These are phyloP conservation scores for Phaeosphaeria sp. DNA, from an alignment of 2,329 filamentous ascomycete species.

Conservation along the genomic window DNA sequence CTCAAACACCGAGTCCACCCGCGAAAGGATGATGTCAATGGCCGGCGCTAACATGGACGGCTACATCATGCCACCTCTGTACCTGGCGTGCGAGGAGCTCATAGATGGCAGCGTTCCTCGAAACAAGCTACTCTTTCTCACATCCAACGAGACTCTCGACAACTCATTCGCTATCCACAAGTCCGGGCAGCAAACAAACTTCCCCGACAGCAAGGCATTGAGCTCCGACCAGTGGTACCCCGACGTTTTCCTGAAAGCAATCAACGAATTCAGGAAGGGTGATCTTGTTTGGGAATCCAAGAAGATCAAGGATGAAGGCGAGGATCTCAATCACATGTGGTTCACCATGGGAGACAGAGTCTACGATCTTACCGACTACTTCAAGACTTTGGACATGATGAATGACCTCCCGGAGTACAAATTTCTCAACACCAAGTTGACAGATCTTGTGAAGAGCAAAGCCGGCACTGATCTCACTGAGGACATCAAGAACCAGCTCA, in stretches of 20 bases:
- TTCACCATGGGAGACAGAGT: constrained; percentile 76
- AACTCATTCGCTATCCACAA: constrained; percentile 68
- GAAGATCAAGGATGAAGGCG: constrained; percentile 69
- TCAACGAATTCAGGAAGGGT: constrained; percentile 87
- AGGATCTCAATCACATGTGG: constrained; percentile 75
- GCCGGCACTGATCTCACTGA: constrained; percentile 80
- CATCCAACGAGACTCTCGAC: constrained; percentile 69
- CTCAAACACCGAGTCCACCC: constrained; percentile 64
- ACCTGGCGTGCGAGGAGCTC: constrained; percentile 75
- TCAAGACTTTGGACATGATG: constrained; percentile 72
- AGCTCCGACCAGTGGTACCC: constrained; percentile 77
- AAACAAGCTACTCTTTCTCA: constrained; percentile 62
- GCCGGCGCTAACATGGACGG: constrained; percentile 79
- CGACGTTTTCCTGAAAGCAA: constrained; percentile 74
- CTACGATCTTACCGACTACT: constrained; percentile 93
- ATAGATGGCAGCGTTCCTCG: constrained; percentile 54
- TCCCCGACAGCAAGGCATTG: constrained; percentile 63
- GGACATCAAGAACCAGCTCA: constrained; percentile 65
- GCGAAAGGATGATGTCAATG: constrained; percentile 75
- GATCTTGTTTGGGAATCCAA: constrained; percentile 74
- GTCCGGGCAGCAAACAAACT: constrained; percentile 68
- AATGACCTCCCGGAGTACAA: constrained; percentile 65
- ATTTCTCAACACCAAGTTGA: constrained; percentile 75
- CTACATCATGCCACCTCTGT: constrained; percentile 86
- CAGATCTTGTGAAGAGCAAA: constrained; percentile 73